phyloP scores from a whole-genome alignment of 768 basidiomycete species.

The Termitomyces bulborhizus region DNA sequence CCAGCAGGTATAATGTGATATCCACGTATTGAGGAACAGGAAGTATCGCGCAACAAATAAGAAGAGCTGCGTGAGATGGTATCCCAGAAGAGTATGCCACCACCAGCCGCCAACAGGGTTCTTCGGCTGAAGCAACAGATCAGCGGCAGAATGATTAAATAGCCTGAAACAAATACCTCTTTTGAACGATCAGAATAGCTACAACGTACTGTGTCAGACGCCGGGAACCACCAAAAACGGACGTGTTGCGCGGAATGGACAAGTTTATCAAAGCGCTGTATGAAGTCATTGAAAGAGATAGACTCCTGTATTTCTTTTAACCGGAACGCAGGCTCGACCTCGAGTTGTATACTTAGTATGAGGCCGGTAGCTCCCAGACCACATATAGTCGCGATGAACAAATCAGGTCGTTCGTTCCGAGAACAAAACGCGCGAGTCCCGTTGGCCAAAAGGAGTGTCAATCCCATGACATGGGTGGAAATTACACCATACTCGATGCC shows the following conservation, averaged over 20 bases:
- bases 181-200: slow-evolving; percentile 69
- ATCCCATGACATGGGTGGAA: slow-evolving; percentile 70
- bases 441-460: slow-evolving; percentile 74
- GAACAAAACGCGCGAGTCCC: slow-evolving; percentile 67
- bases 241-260: slow-evolving; percentile 75
- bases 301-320: slow-evolving; percentile 68
- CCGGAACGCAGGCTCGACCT: slow-evolving; percentile 78
- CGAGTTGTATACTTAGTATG: slow-evolving; percentile 70
- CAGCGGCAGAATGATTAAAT: slow-evolving; percentile 1
- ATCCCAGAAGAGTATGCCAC: slow-evolving; percentile 66
- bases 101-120: slow-evolving; percentile 54
- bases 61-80: slow-evolving; percentile 78
- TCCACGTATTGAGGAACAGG: slow-evolving; percentile 53
- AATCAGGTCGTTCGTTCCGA: slow-evolving; percentile 51
- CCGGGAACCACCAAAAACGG: slow-evolving; percentile 95
- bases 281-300: slow-evolving; percentile 54
- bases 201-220: slow-evolving; percentile 63
- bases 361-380: slow-evolving; percentile 89
- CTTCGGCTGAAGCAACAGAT: slow-evolving; percentile 36
- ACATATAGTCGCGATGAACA: slow-evolving; percentile 88
- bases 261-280: slow-evolving; percentile 49
- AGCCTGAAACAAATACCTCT: slow-evolving; percentile 46
- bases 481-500: slow-evolving; percentile 77
- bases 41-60: slow-evolving; percentile 73
- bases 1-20: slow-evolving; percentile 65